These are phyloP conservation scores for Styphnolobium japonicum DNA, from an alignment of 306 rosid genomes.

Conservation along the genomic window DNA sequence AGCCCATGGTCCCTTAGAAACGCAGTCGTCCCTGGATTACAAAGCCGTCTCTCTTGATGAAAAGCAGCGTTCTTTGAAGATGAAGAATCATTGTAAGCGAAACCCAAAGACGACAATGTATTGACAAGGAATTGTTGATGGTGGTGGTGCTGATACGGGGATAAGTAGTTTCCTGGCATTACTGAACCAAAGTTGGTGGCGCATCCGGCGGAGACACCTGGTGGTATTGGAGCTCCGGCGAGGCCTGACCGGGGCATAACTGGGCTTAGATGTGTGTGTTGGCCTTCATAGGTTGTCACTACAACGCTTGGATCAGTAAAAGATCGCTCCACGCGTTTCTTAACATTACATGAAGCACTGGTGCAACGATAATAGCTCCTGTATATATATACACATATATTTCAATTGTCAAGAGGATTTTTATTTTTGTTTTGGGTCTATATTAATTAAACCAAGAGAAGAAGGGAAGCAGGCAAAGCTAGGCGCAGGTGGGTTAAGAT, in stretches of 20 bases:
- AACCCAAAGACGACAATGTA: conserved; percentile 33
- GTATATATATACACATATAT: neutral
- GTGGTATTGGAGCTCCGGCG: conserved; percentile 27
- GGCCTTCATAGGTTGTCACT: conserved; percentile 93
- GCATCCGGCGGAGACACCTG: neutral
- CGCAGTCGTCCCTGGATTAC: conserved; percentile 34
- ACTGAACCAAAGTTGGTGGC: conserved; percentile 29
- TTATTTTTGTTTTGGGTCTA: neutral
- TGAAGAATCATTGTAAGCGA: conserved; percentile 21
- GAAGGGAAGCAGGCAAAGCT: neutral
- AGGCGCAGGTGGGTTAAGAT: neutral
- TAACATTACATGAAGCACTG: conserved; percentile 75
- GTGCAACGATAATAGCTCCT: conserved; percentile 99
- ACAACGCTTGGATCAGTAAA: conserved; percentile 70
- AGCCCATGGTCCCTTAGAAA: conserved; percentile 60
- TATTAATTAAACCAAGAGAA: neutral
- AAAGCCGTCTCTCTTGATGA: conserved; percentile 47
- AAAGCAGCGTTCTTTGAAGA: conserved; percentile 16
- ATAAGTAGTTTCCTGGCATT: conserved; percentile 28
- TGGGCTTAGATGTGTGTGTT: conserved; percentile 79
- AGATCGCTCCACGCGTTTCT: conserved; percentile 90
- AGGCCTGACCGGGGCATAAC: conserved; percentile 53
- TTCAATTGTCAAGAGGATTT: neutral
- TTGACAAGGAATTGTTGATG: conserved; percentile 32
- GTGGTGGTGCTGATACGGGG: conserved; percentile 22